A percentile compares a stretch with the other conserved stretches of the same genome.
phyloP scores from a whole-genome alignment of 306 rosid species.

The Inga oerstediana region DNA sequence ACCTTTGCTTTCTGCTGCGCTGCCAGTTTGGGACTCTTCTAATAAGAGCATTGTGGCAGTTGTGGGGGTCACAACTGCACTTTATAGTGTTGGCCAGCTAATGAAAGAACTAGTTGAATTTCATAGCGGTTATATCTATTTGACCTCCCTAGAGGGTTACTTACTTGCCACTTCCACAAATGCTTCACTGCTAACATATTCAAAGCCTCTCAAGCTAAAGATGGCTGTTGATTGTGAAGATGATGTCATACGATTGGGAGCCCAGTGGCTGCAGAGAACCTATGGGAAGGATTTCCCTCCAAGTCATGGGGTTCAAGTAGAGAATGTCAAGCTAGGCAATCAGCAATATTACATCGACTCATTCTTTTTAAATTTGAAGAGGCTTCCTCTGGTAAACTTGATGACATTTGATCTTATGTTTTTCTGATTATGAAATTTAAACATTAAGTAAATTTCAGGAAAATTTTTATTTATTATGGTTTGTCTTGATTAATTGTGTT shows the following conservation, averaged over 20 bases:
- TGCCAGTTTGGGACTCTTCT: constrained; percentile 85
- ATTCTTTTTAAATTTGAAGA: constrained; percentile 84
- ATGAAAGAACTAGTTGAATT: constrained; percentile 93
- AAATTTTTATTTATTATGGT: background rate
- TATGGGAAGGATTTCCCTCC: constrained; percentile 77
- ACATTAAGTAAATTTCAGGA: background rate
- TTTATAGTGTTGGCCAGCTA: constrained; percentile 90
- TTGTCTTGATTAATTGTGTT: constrained; percentile 8
- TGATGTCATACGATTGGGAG: constrained; percentile 64
- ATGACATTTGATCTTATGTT: constrained; percentile 17
- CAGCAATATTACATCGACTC: constrained; percentile 89
- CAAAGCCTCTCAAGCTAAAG: constrained; percentile 72
- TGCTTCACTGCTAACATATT: constrained; percentile 68
- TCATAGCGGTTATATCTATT: constrained; percentile 91
- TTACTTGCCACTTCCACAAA: constrained; percentile 90
- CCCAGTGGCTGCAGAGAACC: constrained; percentile 67
- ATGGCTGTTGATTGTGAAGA: constrained; percentile 85
- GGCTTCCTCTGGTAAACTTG: constrained; percentile 85
- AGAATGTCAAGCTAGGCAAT: constrained; percentile 73
- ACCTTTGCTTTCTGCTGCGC: constrained; percentile 95
- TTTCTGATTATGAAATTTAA: constrained; percentile 7
- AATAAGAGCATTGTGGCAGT: constrained; percentile 91
- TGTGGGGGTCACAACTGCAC: constrained; percentile 95
- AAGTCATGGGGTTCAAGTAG: constrained; percentile 82
- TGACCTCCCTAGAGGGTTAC: constrained; percentile 90